Evolutionary conservation across 78 protist genomes (phyloP), one percentile per base, ranked within the genome.

Genomic region (Mantamonas sphyraenae): DNA sequence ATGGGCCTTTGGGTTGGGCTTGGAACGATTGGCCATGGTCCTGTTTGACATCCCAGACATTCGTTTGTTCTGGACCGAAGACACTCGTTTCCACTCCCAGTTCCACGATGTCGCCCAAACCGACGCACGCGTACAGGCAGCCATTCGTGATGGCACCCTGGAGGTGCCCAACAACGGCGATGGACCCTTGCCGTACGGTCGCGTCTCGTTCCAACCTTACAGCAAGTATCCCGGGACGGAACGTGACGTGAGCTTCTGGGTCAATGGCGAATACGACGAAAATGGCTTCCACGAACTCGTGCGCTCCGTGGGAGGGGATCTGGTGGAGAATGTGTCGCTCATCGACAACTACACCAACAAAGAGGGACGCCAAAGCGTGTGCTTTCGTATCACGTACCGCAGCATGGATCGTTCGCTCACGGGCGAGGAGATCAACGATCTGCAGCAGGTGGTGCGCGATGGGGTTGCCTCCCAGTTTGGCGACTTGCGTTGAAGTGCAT

Each of bases 1-100:
- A 26, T 92, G 93, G 92, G 96, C 96, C 8, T 92, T 89, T 70
- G 96, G 96, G 3, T 61, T 92, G 22, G 96, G 96, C n/a, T 62
- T 93, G 37, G 97, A 93, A 72, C 78, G 97, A 5, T 50, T 90
- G 24, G 97, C 97, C n/a, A 90, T 93, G 95, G 80, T 80, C 8
- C 63, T 86, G 22, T 92, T 83, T 30, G 87, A 71, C 35, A 84
- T 92, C 42, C 93, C 91, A 2, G 97, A 93, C 79, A 88, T 93
- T 58, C 86, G 97, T n/a, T 68, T 93, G 77, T 93, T 93, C 74
- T 93, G 97, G 97, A 70, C 81, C 20, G 45, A 59, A 0, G 97
- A 93, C 85, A 31, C 7, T 24, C 76, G 97, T 35, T 93, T 93
- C 68, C 57, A 30, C 53, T 1, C 5, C 31, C 95, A 90, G 68